Percentiles rank a stretch among this genome's conserved stretches.
Conservation (phyloP, 441 rosid species). For the Syzygium syzygioides region DNA sequence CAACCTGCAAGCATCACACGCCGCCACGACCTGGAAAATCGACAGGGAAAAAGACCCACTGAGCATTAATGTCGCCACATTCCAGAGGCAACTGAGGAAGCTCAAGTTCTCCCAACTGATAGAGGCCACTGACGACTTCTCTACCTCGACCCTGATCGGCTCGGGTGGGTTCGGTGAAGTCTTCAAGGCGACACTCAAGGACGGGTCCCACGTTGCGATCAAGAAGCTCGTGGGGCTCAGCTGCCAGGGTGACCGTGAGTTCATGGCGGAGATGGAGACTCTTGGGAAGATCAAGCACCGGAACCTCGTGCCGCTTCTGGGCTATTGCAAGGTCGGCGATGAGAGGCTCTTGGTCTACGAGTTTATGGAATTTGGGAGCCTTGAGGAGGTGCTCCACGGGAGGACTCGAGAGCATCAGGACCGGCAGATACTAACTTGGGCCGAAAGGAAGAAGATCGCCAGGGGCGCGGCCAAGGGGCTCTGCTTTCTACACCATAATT, state of each 20-base stretch:
- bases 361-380: constrained; percentile 87
- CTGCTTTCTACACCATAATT: constrained; percentile 90
- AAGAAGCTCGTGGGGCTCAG: constrained; percentile 85
- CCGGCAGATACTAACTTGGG: constrained; percentile 61
- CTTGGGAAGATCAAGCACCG: constrained; percentile 88
- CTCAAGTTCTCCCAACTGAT: constrained; percentile 90
- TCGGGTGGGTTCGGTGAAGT: constrained; percentile 94
- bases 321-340: constrained; percentile 88
- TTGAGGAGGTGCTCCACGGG: constrained; percentile 91
- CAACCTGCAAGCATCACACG: constrained; percentile 69
- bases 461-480: constrained; percentile 94
- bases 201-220: constrained; percentile 88
- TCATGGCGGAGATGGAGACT: constrained; percentile 99
- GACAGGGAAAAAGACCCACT: constrained; percentile 93
- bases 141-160: constrained; percentile 79
- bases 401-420: constrained; percentile 41
- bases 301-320: constrained; percentile 83
- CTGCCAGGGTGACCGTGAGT: constrained; percentile 92
- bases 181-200: constrained; percentile 85
- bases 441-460: constrained; percentile 78
- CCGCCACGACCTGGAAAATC: constrained; percentile 96
- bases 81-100: constrained; percentile 74
- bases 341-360: constrained; percentile 94
- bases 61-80: constrained; percentile 92
- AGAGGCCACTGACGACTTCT: constrained; percentile 88